phyloP scores from a whole-genome alignment of 1,284 basidiomycete genomes.

The Anthracocystis setariae region DNA sequence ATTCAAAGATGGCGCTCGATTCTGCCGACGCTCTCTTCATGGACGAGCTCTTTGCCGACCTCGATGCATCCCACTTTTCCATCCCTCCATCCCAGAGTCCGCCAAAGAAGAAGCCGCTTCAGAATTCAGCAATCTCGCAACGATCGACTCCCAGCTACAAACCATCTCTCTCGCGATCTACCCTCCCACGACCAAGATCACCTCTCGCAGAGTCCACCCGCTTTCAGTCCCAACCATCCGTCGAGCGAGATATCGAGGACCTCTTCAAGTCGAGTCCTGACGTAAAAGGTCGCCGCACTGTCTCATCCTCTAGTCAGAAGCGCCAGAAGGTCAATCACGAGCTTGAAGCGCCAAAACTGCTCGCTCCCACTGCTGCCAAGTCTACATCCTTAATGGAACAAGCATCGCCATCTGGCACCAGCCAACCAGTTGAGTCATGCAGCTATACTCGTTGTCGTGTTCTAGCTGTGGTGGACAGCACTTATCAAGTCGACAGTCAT shows the following conservation, averaged over 20 bases:
- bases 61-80: constrained; percentile 44
- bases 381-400: neutral
- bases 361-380: neutral
- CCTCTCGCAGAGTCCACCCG: constrained; percentile 20
- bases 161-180: neutral
- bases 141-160: neutral
- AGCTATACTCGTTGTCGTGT: constrained; percentile 33
- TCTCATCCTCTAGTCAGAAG: constrained; percentile 22
- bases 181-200: constrained; percentile 5
- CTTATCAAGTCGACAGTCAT: constrained; percentile 9
- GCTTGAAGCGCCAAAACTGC: neutral
- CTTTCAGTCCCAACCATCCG: constrained; percentile 19
- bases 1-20: constrained; percentile 30
- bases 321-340: constrained; percentile 26
- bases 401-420: neutral
- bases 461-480: constrained; percentile 19
- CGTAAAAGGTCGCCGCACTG: constrained; percentile 4
- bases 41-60: constrained; percentile 47
- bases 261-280: constrained; percentile 5
- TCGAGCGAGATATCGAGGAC: constrained; percentile 25
- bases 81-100: constrained; percentile 44
- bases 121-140: constrained; percentile 5
- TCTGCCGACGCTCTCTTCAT: constrained; percentile 39
- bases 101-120: constrained; percentile 20
- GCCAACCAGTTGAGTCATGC: constrained; percentile 11